Percentiles rank a stretch among this genome's conserved stretches.
Evolutionary conservation across 2,329 filamentous ascomycete species (phyloP).

Genomic region (Periconia macrospinosa): DNA sequence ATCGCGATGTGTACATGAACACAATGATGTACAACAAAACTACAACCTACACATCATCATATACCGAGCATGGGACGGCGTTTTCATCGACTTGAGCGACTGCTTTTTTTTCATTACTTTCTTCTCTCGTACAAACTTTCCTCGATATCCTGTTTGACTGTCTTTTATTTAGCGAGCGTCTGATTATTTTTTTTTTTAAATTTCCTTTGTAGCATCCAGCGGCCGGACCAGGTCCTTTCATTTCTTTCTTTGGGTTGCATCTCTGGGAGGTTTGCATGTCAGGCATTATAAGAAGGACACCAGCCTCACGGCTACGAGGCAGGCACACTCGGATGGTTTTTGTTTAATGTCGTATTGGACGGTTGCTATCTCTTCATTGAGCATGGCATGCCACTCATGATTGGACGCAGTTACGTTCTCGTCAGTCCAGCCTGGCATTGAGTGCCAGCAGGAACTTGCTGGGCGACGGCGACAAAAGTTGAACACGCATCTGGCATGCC

Average conservation of each 20-base stretch:
- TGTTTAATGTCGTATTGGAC: conserved; percentile 46
- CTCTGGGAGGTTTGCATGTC: conserved; percentile 50
- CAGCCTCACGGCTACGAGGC: conserved; percentile 49
- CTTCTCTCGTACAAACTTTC: conserved; percentile 43
- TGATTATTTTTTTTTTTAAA: conserved; percentile 39
- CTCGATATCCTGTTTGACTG: conserved; percentile 48
- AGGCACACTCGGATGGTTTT: conserved; percentile 43
- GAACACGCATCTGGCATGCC: conserved; percentile 44
- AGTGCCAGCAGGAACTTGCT: conserved; percentile 41
- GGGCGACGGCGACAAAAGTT: conserved; percentile 44
- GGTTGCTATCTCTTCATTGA: conserved; percentile 40
- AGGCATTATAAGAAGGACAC: conserved; percentile 47
- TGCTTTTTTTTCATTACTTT: conserved; percentile 31
- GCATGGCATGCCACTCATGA: conserved; percentile 43
- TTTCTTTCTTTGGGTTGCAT: conserved; percentile 45
- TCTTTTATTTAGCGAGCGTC: conserved; percentile 48
- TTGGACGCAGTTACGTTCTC: conserved; percentile 34
- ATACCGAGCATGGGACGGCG: conserved; percentile 57
- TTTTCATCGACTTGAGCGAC: conserved; percentile 51
- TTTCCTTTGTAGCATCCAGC: conserved; percentile 27
- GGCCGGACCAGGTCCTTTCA: conserved; percentile 44
- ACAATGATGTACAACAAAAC: conserved; percentile 45
- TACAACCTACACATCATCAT: conserved; percentile 22
- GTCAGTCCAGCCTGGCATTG: conserved; percentile 42
- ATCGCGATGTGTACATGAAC: conserved; percentile 46